Percentiles rank a stretch among this genome's conserved stretches.
Conservation (phyloP, 768 basidiomycete genomes). For the Termitomyces heimii region DNA sequence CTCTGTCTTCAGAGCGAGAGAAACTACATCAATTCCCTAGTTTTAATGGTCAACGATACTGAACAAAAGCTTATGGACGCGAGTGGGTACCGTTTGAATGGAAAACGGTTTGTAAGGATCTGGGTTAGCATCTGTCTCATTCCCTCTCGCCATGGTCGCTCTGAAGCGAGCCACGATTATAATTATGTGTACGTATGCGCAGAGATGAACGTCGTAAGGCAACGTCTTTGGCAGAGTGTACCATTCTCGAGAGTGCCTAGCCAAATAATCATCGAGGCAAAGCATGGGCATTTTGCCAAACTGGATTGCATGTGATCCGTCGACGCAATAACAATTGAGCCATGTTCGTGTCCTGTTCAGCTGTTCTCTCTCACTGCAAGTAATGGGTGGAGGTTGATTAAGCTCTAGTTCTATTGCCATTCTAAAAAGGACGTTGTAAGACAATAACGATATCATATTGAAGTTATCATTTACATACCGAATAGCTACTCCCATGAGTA, state of each 20-base stretch:
- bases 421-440: conserved; percentile 22
- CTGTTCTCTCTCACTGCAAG: conserved; percentile 55
- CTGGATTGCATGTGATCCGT: conserved; percentile 69
- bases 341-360: conserved; percentile 70
- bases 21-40: conserved; percentile 29
- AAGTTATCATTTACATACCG: conserved; percentile 27
- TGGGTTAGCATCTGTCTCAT: background rate
- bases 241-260: conserved; percentile 44
- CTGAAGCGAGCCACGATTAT: conserved; percentile 44
- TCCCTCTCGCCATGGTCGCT: conserved; percentile 6
- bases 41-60: background rate
- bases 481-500: conserved; percentile 67
- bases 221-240: conserved; percentile 37
- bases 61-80: background rate
- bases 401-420: conserved; percentile 71
- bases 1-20: conserved; percentile 30
- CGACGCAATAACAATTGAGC: conserved; percentile 72
- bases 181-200: conserved; percentile 47
- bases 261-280: conserved; percentile 53
- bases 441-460: background rate
- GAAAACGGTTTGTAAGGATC: background rate
- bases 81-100: background rate
- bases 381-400: conserved; percentile 44
- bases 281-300: conserved; percentile 72
- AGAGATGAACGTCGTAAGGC: conserved; percentile 41